Evolutionary conservation across 1,139 yeast genomes (phyloP), one percentile per base, ranked within the genome.

Genomic region (Sugiyamaella neomexicana): DNA sequence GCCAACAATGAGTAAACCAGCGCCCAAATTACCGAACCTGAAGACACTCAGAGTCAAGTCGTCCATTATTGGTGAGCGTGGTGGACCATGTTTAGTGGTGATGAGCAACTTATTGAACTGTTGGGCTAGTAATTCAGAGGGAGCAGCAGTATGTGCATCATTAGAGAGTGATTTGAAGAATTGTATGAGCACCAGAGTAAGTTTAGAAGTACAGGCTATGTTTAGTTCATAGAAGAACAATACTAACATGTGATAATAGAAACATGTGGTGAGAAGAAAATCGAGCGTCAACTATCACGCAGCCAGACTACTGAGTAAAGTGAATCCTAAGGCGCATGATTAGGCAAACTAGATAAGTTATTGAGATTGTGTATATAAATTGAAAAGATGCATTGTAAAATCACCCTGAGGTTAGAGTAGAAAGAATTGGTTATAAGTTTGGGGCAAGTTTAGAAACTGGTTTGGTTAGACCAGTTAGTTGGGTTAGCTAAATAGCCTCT

Each of bases 41-140:
- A 91, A 90, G 40, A 77, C 86, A 66, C 76, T 89, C 55, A 80
- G 83, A 70, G 89, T 86, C 57, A 85, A 86, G 69, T 82, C 81
- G 60, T 83, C 88, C 31, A 73, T 76, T 58, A 79, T 76, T 60
- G 82, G 80, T 68, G 79, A 76, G 75, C 72, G 82, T 73, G 71
- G 67, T 12, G 83, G 87, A 62, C 84, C 88, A 58, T 90, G 97
- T 69, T 72, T 83, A 59, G 89, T 88, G 54, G 75, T 86, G 60
- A 87, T 91, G 93, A 84, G 95, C 5, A 85, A 89, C 46, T 77
- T 91, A 70, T 77, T 91, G 64, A 89, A 87, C 76, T 91, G 98
- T 72, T 91, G 98, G 98, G 95, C 97, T 3, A 88, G 96, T 32
- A 88, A 89, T 73, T 93, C 95, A 50, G 96, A 89, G 71, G 93